Evolutionary conservation across 805 yeast species (phyloP), one percentile per base, ranked within the genome.

Genomic region (Metschnikowia vanudenii): DNA sequence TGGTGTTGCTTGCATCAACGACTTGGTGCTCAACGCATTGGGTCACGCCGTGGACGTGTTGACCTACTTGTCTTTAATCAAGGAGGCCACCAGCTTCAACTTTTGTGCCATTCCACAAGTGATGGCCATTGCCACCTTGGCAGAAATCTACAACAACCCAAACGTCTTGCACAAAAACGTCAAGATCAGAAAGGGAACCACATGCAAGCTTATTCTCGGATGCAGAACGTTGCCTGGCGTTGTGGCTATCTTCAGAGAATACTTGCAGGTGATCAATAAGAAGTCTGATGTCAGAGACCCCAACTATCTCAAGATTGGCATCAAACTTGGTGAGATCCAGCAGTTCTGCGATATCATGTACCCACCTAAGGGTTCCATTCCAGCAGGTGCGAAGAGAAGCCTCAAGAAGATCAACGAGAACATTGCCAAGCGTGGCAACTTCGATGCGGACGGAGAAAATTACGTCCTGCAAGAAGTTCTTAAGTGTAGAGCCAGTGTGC

Each of bases 91-190:
- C 1, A 70, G 84, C 41, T 94, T 89, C 74, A 85, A 83, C 57
- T 94, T 94, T 73, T 91, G 97, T 72, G 88, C 97, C 10, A 94
- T 94, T 62, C 99, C 99, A 16, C 99, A 94, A 71, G 97, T 92
- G 16, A 94, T 94, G 99, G 97, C 98, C 31, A 86, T 94, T 64
- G 97, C 99, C 13, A 89, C 98, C 1, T 76, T 94, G 57, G 89
- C 92, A 18, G 73, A 84, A 43, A 85, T 94, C 29, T 91, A 85
- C 76, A 82, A 85, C 62, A 94, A 94, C 69, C 84, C 85, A 3
- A 60, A 71, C 3, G 85, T 92, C 2, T 79, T 92, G 61, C 76
- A 82, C 37, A 64, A 67, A 32, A 82, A 87, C 61, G 86, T 92
- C 54, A 94, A 94, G 73, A 85, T 94, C 64, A 80, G 97, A 68